Conservation (phyloP, 805 yeast species). For the Hanseniaspora singularis region DNA sequence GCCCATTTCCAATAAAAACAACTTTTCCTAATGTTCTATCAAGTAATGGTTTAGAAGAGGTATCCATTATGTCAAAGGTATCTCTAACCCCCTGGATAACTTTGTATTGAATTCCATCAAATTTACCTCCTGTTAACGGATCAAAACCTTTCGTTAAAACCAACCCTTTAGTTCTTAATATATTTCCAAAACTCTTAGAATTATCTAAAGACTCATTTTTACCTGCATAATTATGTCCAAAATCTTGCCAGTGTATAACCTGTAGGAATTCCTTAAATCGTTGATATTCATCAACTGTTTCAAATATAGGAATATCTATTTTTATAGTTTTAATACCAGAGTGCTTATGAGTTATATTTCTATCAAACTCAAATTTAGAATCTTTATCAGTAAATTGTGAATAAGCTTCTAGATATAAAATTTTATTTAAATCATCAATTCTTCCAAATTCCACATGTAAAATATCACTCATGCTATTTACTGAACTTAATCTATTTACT, state of each 20-base stretch:
- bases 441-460: slow-evolving; percentile 64
- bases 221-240: slow-evolving; percentile 35
- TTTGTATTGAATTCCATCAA: slow-evolving; percentile 29
- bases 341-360: slow-evolving; percentile 32
- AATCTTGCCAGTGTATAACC: slow-evolving; percentile 51
- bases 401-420: slow-evolving; percentile 72
- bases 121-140: slow-evolving; percentile 18
- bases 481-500: slow-evolving; percentile 32
- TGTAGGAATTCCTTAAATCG: slow-evolving; percentile 56
- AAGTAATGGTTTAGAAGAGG: slow-evolving; percentile 24
- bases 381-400: slow-evolving; percentile 17
- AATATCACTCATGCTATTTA: slow-evolving; percentile 61
- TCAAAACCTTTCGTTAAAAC: slow-evolving; percentile 30
- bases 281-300: slow-evolving; percentile 30
- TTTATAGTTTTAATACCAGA: slow-evolving; percentile 44
- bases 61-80: slow-evolving; percentile 65
- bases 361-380: slow-evolving; percentile 14
- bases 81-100: slow-evolving; percentile 89
- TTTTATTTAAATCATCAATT: slow-evolving; percentile 42
- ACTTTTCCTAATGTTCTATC: slow-evolving; percentile 41
- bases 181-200: slow-evolving; percentile 35
- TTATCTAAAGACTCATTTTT: neutral
- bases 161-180: slow-evolving; percentile 76
- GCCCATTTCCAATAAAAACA: slow-evolving; percentile 63
- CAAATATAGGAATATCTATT: slow-evolving; percentile 35